A percentile compares a stretch with the other conserved stretches of the same genome.
Conservation (phyloP, 2,329 filamentous ascomycete genomes). For the Annulohypoxylon truncatum region DNA sequence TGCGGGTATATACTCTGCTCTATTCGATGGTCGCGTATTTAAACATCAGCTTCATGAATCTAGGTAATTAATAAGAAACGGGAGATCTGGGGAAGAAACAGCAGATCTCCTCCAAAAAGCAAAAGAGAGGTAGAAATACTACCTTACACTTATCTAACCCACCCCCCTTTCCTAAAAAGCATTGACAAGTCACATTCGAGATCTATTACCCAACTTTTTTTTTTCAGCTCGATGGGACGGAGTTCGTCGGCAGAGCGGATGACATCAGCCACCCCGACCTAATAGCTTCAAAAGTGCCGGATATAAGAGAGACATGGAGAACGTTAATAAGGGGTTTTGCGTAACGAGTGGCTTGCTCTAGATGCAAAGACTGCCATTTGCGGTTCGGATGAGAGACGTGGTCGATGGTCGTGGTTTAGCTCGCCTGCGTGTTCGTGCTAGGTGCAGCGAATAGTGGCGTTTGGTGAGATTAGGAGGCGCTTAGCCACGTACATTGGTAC, state of each 20-base stretch:
- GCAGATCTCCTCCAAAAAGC: not conserved
- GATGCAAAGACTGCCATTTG: not conserved
- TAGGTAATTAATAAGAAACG: not conserved
- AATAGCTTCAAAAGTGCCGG: constrained; percentile 1
- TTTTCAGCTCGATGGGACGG: constrained; percentile 17
- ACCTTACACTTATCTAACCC: constrained; percentile 9
- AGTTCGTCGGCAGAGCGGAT: constrained; percentile 2
- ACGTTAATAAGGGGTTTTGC: not conserved
- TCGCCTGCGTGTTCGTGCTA: constrained; percentile 3
- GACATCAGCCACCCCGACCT: constrained; percentile 13
- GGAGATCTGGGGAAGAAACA: constrained; percentile 11
- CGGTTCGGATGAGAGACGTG: not conserved
- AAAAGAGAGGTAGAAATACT: not conserved
- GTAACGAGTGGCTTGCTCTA: constrained; percentile 8
- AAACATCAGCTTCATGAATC: constrained; percentile 4
- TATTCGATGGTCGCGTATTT: constrained; percentile 1
- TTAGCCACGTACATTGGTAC: not conserved
- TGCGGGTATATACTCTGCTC: not conserved
- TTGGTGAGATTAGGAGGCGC: constrained; percentile 13
- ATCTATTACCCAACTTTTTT: not conserved
- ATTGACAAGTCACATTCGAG: constrained; percentile 22
- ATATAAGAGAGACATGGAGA: constrained; percentile 7
- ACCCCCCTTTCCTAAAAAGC: not conserved
- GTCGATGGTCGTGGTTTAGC: constrained; percentile 15
- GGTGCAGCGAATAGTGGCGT: constrained; percentile 28